Conservation (phyloP, 371 early-diverging fungal genomes). For the Chytridium lagenaria region DNA sequence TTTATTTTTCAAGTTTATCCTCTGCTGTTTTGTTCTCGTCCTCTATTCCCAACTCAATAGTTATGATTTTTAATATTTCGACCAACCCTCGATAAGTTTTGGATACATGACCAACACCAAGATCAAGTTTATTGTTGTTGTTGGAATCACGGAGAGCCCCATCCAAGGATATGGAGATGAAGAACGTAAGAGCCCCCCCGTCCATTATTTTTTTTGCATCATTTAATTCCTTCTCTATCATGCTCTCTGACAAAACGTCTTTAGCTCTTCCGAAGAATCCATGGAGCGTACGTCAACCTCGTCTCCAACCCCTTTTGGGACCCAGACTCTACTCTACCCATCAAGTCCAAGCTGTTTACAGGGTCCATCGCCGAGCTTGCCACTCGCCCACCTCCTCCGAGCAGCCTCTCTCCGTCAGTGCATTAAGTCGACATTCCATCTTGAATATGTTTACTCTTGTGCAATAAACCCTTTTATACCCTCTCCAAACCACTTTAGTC, state of each 20-base stretch:
- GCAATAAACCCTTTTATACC: too few relatives aligned
- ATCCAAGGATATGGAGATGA: slow-evolving; percentile 83
- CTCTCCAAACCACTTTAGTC: too few relatives aligned
- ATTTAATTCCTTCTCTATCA: slow-evolving; percentile 5
- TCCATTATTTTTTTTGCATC: too few relatives aligned
- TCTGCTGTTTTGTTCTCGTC: not conserved
- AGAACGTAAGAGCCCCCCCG: slow-evolving; percentile 63
- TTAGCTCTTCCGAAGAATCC: slow-evolving; percentile 81
- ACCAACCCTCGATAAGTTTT: slow-evolving; percentile 53
- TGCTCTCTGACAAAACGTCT: not conserved
- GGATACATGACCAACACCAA: slow-evolving; percentile 89
- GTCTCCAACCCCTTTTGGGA: slow-evolving; percentile 82
- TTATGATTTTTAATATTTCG: not conserved
- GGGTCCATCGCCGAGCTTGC: not conserved
- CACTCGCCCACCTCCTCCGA: not conserved
- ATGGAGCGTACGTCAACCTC: slow-evolving; percentile 76
- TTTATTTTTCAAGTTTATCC: not conserved
- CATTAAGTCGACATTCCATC: too few relatives aligned
- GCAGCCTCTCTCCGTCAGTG: too few relatives aligned
- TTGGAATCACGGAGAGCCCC: slow-evolving; percentile 74
- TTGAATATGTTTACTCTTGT: too few relatives aligned
- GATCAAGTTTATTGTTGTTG: slow-evolving; percentile 78
- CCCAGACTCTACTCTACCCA: slow-evolving; percentile 29
- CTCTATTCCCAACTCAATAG: not conserved
- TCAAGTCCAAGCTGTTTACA: slow-evolving; percentile 21